Evolutionary conservation across 495 filamentous ascomycete species (phyloP), one percentile per base, ranked within the genome.

Genomic region (Aspergillus olivimuriae): DNA sequence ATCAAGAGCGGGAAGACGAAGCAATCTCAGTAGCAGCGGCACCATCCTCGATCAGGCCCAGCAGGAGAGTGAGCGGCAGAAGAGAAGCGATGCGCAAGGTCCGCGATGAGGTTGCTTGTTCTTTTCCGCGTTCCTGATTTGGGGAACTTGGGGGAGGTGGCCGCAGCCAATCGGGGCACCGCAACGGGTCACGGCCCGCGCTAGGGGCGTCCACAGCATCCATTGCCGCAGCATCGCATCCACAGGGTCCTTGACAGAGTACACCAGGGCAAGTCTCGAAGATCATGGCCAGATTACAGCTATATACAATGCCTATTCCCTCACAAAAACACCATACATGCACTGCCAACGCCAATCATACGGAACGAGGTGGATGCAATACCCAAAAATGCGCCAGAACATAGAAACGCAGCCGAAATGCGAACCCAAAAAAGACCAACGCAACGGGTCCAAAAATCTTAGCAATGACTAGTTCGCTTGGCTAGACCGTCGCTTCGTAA

Each of bases 401-500:
- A 28, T 28, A 28, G 11, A 5, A 28, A 28, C 11, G 11, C 24
- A 11, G 11, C 5, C 11, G 11, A 5, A 28, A 28, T 28, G 11
- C 24, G 24, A 28, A 28, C 11, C 5, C 11, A 5, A 28, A 28
- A 28, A 28, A 28, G 24, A 28, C 24, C 24, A 28, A 5, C 24
- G 5, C 24, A 6, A 28, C 24, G 6, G 5, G 11, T 11, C 24
- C 5, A 11, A 34, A 21, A 14, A 5, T 0, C 4, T 12, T 5
- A 7, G 12, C 20, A 30, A 20, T 22, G 46, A 48, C 53, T 23
- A 57, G 14, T 38, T 38, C 16, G 40, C 41, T 3, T 41, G 35
- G 45, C 67, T 65, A 39, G 46, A 45, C 36, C 58, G 61, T 36
- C 69, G 65, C 55, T 86, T 84, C 16, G 74, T 87, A 50, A 92